Evolutionary conservation across 768 basidiomycete species (phyloP).

Genomic region (Boletus fagicola): DNA sequence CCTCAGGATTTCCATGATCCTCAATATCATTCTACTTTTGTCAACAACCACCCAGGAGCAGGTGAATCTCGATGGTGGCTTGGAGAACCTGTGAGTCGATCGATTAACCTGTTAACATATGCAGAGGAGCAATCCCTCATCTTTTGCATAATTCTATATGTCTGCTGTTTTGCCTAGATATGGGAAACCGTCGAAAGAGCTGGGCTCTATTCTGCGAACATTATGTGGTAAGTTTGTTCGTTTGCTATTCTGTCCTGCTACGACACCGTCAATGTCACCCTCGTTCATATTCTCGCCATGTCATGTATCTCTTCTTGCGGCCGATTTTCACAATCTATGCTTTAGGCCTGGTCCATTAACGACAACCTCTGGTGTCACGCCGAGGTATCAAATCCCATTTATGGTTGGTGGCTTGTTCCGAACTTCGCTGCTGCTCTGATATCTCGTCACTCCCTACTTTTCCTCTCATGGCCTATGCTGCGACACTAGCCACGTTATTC

Average conservation of each 20-base stretch:
- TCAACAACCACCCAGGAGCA: conserved; percentile 57
- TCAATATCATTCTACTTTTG: conserved; percentile 52
- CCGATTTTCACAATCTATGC: not conserved
- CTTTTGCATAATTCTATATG: not conserved
- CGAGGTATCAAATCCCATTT: conserved; percentile 17
- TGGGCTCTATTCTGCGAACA: conserved; percentile 72
- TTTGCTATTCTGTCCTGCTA: not conserved
- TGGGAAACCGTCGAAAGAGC: conserved; percentile 83
- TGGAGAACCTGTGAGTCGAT: conserved; percentile 71
- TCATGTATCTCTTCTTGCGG: not conserved
- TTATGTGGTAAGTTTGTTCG: conserved; percentile 72
- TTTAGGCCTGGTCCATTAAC: conserved; percentile 16
- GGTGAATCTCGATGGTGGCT: conserved; percentile 77
- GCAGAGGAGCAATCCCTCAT: not conserved
- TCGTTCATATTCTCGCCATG: not conserved
- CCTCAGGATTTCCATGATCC: conserved; percentile 87
- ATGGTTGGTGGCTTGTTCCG: conserved; percentile 8
- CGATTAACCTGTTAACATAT: not conserved
- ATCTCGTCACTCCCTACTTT: not conserved
- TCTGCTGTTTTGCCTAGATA: conserved; percentile 47
- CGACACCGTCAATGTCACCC: not conserved
- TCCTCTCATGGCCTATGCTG: not conserved
- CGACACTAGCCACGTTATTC: conserved; percentile 2
- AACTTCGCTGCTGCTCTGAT: not conserved
- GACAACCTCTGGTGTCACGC: conserved; percentile 11